Evolutionary conservation across 208 protist species (phyloP).

Genomic region (Trypanosoma vivax): DNA sequence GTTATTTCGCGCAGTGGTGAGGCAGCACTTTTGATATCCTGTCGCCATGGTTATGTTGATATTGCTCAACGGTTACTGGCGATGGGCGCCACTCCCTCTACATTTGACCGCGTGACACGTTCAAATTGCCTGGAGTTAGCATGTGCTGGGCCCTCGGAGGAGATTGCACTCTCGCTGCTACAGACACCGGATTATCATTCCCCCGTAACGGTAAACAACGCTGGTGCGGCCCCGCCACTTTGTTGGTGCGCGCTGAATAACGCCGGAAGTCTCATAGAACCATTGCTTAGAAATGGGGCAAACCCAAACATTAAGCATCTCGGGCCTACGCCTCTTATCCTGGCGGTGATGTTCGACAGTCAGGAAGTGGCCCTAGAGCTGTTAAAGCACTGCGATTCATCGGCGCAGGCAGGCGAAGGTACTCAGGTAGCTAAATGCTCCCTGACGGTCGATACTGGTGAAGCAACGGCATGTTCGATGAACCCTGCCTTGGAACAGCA

Average conservation of each 20-base stretch:
- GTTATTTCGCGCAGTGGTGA: slow-evolving; percentile 59
- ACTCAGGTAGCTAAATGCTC: too few relatives aligned
- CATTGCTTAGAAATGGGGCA: slow-evolving; percentile 46
- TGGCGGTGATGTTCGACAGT: slow-evolving; percentile 63
- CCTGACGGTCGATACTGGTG: too few relatives aligned
- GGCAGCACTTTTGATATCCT: slow-evolving; percentile 53
- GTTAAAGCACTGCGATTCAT: slow-evolving; percentile 21
- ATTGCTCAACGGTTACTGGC: slow-evolving; percentile 53
- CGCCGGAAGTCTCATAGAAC: slow-evolving; percentile 45
- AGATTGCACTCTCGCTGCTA: slow-evolving; percentile 50
- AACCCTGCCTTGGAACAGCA: too few relatives aligned
- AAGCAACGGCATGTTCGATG: not conserved
- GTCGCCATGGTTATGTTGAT: slow-evolving; percentile 42
- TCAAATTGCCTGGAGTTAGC: slow-evolving; percentile 68
- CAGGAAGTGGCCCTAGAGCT: slow-evolving; percentile 52
- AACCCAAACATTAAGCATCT: slow-evolving; percentile 50
- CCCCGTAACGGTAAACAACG: slow-evolving; percentile 59
- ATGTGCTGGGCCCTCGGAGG: slow-evolving; percentile 52
- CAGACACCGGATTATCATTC: slow-evolving; percentile 32
- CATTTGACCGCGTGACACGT: slow-evolving; percentile 59
- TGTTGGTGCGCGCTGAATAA: slow-evolving; percentile 82
- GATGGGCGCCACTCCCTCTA: slow-evolving; percentile 50
- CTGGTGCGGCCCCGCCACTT: slow-evolving; percentile 61
- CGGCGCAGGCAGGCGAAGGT: not conserved
- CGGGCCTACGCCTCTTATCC: slow-evolving; percentile 56